A percentile compares a stretch with the other conserved stretches of the same genome.
Evolutionary conservation across 208 protist genomes (phyloP).

Genomic region (Crithidia expoeki): DNA sequence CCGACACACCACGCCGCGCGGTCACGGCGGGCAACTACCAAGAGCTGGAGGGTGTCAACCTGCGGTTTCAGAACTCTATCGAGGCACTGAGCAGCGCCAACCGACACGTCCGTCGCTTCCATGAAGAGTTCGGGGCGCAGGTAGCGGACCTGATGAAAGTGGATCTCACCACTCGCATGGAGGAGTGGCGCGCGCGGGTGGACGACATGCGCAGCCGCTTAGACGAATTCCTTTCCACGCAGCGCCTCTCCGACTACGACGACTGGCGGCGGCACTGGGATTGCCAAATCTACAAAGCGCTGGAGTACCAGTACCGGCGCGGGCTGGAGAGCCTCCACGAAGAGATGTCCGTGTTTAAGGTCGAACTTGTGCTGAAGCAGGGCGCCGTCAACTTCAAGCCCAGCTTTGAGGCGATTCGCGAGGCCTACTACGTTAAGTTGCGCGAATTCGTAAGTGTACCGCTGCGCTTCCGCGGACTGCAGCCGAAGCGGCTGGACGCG

Average conservation of each 20-base stretch:
- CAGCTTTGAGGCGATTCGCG: constrained; percentile 92
- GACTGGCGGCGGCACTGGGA: constrained; percentile 96
- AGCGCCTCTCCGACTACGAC: constrained; percentile 81
- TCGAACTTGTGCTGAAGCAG: constrained; percentile 95
- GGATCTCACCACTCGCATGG: constrained; percentile 91
- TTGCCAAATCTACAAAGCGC: constrained; percentile 97
- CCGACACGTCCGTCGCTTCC: constrained; percentile 85
- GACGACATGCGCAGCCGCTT: constrained; percentile 87
- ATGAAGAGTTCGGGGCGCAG: constrained; percentile 82
- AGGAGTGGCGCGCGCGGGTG: constrained; percentile 92
- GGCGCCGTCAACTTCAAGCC: constrained; percentile 93
- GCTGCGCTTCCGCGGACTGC: constrained; percentile 91
- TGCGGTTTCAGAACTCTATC: constrained; percentile 85
- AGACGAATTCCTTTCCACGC: constrained; percentile 78
- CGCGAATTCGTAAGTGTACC: constrained; percentile 95
- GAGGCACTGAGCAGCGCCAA: constrained; percentile 83
- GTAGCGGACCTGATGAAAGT: constrained; percentile 86
- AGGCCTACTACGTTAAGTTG: constrained; percentile 95
- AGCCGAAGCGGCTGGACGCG: constrained; percentile 70
- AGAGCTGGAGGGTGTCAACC: constrained; percentile 82
- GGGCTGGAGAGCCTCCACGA: constrained; percentile 94
- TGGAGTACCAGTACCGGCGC: constrained; percentile 94
- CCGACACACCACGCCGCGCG: constrained; percentile 38
- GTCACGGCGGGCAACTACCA: constrained; percentile 76
- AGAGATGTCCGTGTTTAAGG: constrained; percentile 92